These are phyloP conservation scores for Yarrowia galli DNA, from an alignment of 1,139 yeast species.

Conservation along the genomic window DNA sequence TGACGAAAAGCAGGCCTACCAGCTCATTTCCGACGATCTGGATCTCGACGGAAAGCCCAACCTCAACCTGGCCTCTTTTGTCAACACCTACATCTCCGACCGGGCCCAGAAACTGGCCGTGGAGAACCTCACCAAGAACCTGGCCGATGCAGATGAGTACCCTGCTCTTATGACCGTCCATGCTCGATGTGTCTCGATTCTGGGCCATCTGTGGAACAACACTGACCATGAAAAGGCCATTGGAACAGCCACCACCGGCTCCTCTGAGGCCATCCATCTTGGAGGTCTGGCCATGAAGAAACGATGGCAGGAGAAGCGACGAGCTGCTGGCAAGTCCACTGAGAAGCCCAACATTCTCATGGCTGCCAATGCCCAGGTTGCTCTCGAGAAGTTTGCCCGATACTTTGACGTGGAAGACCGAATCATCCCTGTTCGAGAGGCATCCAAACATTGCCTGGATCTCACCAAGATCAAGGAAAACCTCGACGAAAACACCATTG, in stretches of 20 bases:
- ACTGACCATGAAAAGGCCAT: slow-evolving; percentile 64
- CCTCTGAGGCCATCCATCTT: slow-evolving; percentile 91
- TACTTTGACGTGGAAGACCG: slow-evolving; percentile 92
- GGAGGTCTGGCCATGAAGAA: slow-evolving; percentile 94
- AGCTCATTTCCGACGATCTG: slow-evolving; percentile 74
- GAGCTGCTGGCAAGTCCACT: slow-evolving; percentile 64
- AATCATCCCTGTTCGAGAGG: slow-evolving; percentile 67
- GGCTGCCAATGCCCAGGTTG: slow-evolving; percentile 97
- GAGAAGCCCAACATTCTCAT: slow-evolving; percentile 83
- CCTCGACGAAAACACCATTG: slow-evolving; percentile 91
- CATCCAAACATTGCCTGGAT: slow-evolving; percentile 71
- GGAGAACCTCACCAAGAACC: slow-evolving; percentile 82
- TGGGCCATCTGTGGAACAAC: slow-evolving; percentile 84
- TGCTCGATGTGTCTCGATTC: slow-evolving; percentile 78
- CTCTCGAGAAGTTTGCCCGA: slow-evolving; percentile 90
- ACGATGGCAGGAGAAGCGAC: slow-evolving; percentile 76
- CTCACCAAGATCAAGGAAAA: slow-evolving; percentile 63
- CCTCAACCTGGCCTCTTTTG: slow-evolving; percentile 87
- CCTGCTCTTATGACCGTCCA: slow-evolving; percentile 85
- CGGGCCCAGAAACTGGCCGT: slow-evolving; percentile 59
- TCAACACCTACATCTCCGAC: slow-evolving; percentile 72
- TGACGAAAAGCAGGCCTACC: slow-evolving; percentile 61
- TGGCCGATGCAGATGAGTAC: slow-evolving; percentile 93
- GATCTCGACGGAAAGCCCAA: slow-evolving; percentile 84
- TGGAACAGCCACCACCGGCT: slow-evolving; percentile 94